Base-by-base conservation (phyloP, 345 rosid species). In the Hirschfeldia incana region DNA sequence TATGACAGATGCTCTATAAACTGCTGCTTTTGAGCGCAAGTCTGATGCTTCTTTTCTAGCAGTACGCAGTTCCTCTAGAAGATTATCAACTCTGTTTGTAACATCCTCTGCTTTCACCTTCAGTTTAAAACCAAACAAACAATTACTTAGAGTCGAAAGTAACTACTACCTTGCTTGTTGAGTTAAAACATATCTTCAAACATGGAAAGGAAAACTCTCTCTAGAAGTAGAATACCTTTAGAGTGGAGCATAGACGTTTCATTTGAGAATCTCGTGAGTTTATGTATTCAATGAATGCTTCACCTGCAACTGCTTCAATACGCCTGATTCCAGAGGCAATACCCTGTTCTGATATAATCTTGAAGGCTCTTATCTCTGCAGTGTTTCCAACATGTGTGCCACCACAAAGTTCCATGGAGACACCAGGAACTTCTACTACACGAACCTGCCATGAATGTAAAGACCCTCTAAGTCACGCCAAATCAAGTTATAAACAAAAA, bases 381-480 rank as follows among this genome's bases (percentile, higher is more conserved):
- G 98, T 94, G 84, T 87, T 92, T 79, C 81, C 78, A 70, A 94
- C 98, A 83, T 91, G 98, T 58, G 98, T 94, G 80, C 98, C 98
- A 81, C 97, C 97, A 80, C 98, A 92, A 73, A 94, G 97, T 85
- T 94, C 98, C 97, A 94, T 89, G 32, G 98, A 94, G 68, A 94
- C 93, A 75, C 97, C 98, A 10, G 97, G 97, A 81, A 94, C 98
- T 84, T 94, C 97, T 28, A 94, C 93, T n/a, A 94, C 97, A 66
- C 98, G 93, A 33, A 94, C 98, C 98, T 94, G 81, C 58, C 13
- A 66, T 65, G 16, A 16, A 59, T 60, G 62, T 29, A 32, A 58
- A 6, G 33, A 32, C 42, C 11, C 10, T 76, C 26, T 57, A 4
- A 53, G 72, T 55, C 73, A 64, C 58, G 33, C 76, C 51, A 75